Percentiles rank a stretch among this genome's conserved stretches.
Conservation (phyloP, 2,329 filamentous ascomycete genomes). For the Alternaria sp. region DNA sequence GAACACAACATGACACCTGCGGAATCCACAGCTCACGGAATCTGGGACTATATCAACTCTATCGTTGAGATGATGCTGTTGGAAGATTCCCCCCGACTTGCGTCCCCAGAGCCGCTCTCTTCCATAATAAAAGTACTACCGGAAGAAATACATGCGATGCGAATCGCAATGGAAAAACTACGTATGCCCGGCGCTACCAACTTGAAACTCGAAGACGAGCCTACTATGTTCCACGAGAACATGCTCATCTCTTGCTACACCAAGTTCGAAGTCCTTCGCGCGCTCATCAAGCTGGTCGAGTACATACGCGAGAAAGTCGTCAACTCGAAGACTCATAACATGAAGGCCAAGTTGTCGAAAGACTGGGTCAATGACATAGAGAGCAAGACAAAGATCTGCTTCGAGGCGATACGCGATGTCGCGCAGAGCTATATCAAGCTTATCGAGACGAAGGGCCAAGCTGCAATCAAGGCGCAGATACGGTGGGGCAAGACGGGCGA, state of each 20-base stretch:
- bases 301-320: slow-evolving; percentile 25
- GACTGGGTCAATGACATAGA: slow-evolving; percentile 23
- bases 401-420: slow-evolving; percentile 22
- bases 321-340: slow-evolving; percentile 26
- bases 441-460: slow-evolving; percentile 31
- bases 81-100: neutral
- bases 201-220: slow-evolving; percentile 21
- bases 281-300: slow-evolving; percentile 22
- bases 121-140: neutral
- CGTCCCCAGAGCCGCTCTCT: neutral
- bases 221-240: slow-evolving; percentile 33
- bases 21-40: neutral
- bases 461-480: slow-evolving; percentile 33
- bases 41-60: slow-evolving; percentile 5
- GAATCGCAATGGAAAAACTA: slow-evolving; percentile 23
- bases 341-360: slow-evolving; percentile 27
- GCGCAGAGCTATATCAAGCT: slow-evolving; percentile 27
- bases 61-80: neutral
- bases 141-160: slow-evolving; percentile 12
- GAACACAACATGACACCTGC: slow-evolving; percentile 6
- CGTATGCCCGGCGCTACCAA: slow-evolving; percentile 11
- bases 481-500: slow-evolving; percentile 35
- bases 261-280: slow-evolving; percentile 33
- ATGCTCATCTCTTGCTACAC: slow-evolving; percentile 35
- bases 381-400: slow-evolving; percentile 20